Base-by-base conservation (phyloP, 176 grass and related monocot species). In the Juncus effusus region DNA sequence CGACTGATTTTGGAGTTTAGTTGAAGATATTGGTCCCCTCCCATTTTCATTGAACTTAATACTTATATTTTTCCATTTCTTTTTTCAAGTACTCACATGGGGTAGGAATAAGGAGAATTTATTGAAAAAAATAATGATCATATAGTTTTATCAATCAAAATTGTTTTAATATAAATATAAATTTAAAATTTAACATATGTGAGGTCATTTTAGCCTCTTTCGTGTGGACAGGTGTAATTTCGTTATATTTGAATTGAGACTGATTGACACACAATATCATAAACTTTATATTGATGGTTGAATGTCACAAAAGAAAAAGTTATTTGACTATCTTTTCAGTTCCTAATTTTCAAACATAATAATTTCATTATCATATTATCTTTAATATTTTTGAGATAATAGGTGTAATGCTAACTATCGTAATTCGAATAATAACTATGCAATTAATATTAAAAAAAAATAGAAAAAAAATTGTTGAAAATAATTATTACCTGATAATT, bases 61-160 rank as follows among this genome's bases (percentile, higher is more conserved):
- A n/a, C n/a, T 7, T 40, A 56, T 3, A 40, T 56, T 57, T 42
- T 38, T 57, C 51, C 47, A 36, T 57, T 50, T 59, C 54, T 38
- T 59, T 44, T 71, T 56, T 59, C 57, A 40, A 71, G 68, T 71
- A 71, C 68, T 59, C 68, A 71, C 68, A 71, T 71, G 68, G 68
- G 68, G 68, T 71, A 59, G 50, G 68, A 40, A 13, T 53, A 55
- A 69, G 49, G 47, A 69, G 47, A 54, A 69, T 69, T 38, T 35
- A 39, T 7, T 54, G 51, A 40, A 13, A 69, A 55, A 38, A 3
- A 40, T 38, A 54, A 69, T 3, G 52, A 56, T 69, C 54, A 38
- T 54, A 54, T 36, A 39, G 49, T 52, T 13, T 56, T 16, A 42
- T 51, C 37, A 42, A 70, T 28, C 50, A 70, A 57, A 70, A 15